Evolutionary conservation across 192 early-diverging fungal species (phyloP).

Genomic region (Backusella australiensis): DNA sequence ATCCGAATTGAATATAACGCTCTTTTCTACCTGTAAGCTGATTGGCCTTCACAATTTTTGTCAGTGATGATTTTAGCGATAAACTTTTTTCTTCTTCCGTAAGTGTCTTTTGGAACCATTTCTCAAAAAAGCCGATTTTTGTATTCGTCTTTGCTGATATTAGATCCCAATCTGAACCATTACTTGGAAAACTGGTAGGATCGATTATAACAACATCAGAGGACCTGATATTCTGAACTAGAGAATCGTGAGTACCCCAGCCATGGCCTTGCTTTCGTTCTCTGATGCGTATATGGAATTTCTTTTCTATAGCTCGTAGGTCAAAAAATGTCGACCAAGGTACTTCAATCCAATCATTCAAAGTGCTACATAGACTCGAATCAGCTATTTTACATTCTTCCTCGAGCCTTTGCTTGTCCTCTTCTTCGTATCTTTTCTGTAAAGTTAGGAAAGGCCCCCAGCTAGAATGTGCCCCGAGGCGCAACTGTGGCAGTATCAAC

Average conservation of each 20-base stretch:
- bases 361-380: not conserved
- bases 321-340: conserved; percentile 32
- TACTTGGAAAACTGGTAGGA: conserved; percentile 19
- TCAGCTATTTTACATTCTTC: not conserved
- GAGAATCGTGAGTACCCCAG: conserved; percentile 12
- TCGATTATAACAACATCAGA: conserved; percentile 20
- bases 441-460: conserved; percentile 18
- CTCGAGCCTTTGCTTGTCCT: not conserved
- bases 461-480: conserved; percentile 4
- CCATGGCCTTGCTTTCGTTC: conserved; percentile 17
- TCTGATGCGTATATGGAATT: conserved; percentile 19
- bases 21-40: conserved; percentile 1
- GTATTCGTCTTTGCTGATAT: not conserved
- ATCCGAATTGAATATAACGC: conserved; percentile 26
- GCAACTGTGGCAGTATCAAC: conserved; percentile 16
- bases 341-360: conserved; percentile 20
- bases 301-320: not conserved
- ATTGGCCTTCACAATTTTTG: not conserved
- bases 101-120: not conserved
- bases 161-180: conserved; percentile 14
- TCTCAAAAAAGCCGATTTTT: not conserved
- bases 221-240: not conserved
- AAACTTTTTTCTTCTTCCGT: not conserved
- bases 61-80: not conserved
- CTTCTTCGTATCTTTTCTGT: not conserved